These are phyloP conservation scores for Auricularia auricula-judae DNA, from an alignment of 768 basidiomycete genomes.

Conservation along the genomic window DNA sequence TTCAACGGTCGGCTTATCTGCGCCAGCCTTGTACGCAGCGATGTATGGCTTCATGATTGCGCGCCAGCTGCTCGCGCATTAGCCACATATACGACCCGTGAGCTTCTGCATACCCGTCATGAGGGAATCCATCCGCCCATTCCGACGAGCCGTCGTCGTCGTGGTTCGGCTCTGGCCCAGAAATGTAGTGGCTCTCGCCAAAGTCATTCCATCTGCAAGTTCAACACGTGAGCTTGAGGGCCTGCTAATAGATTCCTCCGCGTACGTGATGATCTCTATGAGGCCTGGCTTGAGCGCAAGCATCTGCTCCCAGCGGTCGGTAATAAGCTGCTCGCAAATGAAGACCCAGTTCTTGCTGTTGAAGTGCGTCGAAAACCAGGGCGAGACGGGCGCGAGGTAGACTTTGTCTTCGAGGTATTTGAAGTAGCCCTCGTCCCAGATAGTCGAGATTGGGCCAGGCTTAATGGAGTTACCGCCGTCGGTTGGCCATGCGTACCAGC, in stretches of 20 bases:
- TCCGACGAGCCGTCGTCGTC: not conserved
- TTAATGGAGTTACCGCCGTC: not conserved
- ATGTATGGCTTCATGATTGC: not conserved
- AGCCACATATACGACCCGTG: not conserved
- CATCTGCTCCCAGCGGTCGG: slow-evolving; percentile 1
- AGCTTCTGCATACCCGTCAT: not conserved
- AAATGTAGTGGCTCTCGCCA: not conserved
- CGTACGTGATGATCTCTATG: slow-evolving; percentile 1
- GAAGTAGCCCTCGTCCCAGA: not conserved
- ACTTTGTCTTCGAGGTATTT: not conserved
- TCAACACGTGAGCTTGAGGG: not conserved
- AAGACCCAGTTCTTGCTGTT: slow-evolving; percentile 2
- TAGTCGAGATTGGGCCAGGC: not conserved
- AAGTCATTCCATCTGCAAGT: not conserved
- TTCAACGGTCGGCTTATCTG: not conserved
- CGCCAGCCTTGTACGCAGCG: not conserved
- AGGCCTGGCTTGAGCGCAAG: not conserved
- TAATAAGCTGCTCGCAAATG: slow-evolving; percentile 1
- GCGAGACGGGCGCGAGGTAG: slow-evolving; percentile 1
- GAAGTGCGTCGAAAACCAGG: not conserved
- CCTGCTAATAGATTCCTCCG: not conserved
- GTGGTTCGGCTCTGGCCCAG: not conserved
- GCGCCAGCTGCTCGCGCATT: not conserved
- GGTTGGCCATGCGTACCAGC: not conserved
- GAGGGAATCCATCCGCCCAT: not conserved